Base-by-base conservation (phyloP, 345 rosid genomes). In the Dovyalis caffra region DNA sequence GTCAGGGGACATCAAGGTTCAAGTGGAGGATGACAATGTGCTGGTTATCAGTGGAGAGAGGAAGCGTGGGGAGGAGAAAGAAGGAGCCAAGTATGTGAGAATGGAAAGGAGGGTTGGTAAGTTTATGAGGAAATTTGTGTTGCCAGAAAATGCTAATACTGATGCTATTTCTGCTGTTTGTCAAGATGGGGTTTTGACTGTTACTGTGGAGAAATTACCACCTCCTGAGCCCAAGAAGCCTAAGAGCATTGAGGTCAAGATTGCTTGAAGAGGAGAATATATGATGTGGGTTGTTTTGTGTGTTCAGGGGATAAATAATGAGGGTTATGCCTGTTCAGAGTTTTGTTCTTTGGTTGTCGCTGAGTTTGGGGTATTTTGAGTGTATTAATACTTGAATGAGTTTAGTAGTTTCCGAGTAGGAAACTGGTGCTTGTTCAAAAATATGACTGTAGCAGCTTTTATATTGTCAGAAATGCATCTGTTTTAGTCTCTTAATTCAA, bases 171-270 rank as follows among this genome's bases (percentile, higher is more conserved):
- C 91, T 15, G 97, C 95, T 1, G 88, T 79, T 60, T 90, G 88
- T 76, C 78, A 82, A n/a, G 97, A 92, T 1, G 95, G 98, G 31
- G 93, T 94, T 2, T 26, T 94, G 86, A 88, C 83, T 0, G 95
- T 94, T 0, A 91, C 95, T 0, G 90, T 94, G 18, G 81, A 84
- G 87, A 92, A 92, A 70, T 66, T 85, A 74, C 94, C 98, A 0
- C 94, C 98, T 4, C 96, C 98, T 4, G 90, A 94, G 82, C 96
- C 93, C 1, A 90, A 92, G 86, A 90, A 85, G 74, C 86, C 91
- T 0, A 88, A 84, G 86, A 91, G 87, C 0, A 84, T 93, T n/a
- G 84, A 88, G 68, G 98, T 92, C 9, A 84, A 90, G 77, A 81
- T 90, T 68, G 97, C 92, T 29, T 91, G 79, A 88, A 15, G 34